Evolutionary conservation across 1,284 basidiomycete genomes (phyloP), one percentile per base, ranked within the genome.

Genomic region (Malassezia arunalokei): DNA sequence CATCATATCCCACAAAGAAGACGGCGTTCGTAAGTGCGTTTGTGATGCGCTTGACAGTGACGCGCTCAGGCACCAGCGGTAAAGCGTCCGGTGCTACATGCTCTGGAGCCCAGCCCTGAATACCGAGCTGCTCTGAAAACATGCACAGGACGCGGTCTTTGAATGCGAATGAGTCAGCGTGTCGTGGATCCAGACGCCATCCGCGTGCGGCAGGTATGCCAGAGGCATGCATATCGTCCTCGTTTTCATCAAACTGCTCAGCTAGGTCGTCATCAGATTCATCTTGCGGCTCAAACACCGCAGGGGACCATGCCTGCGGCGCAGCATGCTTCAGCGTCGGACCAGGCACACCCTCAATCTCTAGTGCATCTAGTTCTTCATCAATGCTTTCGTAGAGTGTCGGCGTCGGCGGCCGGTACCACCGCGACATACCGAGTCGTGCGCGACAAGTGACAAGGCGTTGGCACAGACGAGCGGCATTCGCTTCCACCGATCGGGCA

Each of bases 171-270:
- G 62, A 63, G 24, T 69, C 64, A 8, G 64, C 38, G 37, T 41
- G 58, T 40, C 66, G 58, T 15, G 62, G 59, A 32, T 68, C 63
- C 31, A 70, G 56, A 12, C 56, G 47, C 61, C 60, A 68, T 7
- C 66, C 66, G 30, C 67, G 58, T 3, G 69, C 69, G 1, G 67
- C 67, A 1, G 69, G 69, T 3, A 72, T 58, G 8, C 69, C 69
- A 17, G 60, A 58, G n/a, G 69, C 69, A 28, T 72, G 69, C 68
- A 72, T 70, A 47, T 72, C 69, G 15, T 70, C 68, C 43, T 70
- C 69, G 31, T 66, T 62, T 15, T 61, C 66, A 47, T 70, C 67
- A 14, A 62, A 47, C 8, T 54, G 42, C 37, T 68, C 66, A 35
- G 51, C 63, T 6, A 38, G 27, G 39, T 62, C 59, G 11, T 49